These are phyloP conservation scores for Mycena latifolia DNA, from an alignment of 768 basidiomycete genomes.

Conservation along the genomic window DNA sequence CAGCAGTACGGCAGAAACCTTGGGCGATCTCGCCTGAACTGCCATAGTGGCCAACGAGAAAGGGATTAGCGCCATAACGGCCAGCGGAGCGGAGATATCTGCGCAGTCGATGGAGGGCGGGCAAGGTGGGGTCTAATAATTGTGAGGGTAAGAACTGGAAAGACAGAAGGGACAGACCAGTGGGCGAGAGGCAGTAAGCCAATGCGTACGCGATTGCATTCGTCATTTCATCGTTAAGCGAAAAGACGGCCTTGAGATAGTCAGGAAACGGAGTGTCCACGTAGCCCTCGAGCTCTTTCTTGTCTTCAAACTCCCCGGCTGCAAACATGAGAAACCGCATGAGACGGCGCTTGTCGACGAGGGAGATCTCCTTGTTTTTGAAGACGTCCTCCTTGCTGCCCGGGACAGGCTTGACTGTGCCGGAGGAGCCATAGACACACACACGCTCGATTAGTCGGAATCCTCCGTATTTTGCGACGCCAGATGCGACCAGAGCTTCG, in stretches of 20 bases:
- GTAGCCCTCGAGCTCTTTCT: slow-evolving; percentile 67
- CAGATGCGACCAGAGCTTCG: slow-evolving; percentile 80
- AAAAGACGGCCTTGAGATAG: slow-evolving; percentile 76
- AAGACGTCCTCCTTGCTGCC: slow-evolving; percentile 95
- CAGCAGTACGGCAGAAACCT: slow-evolving; percentile 89
- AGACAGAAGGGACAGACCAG: slow-evolving; percentile 59
- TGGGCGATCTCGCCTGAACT: slow-evolving; percentile 93
- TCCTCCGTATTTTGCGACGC: slow-evolving; percentile 91
- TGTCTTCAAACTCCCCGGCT: slow-evolving; percentile 77
- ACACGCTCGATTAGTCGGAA: slow-evolving; percentile 86
- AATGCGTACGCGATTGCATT: slow-evolving; percentile 81
- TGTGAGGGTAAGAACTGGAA: background rate
- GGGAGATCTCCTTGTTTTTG: slow-evolving; percentile 79
- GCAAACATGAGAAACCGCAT: slow-evolving; percentile 95
- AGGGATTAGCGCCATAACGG: slow-evolving; percentile 85
- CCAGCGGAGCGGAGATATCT: slow-evolving; percentile 84
- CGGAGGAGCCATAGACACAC: slow-evolving; percentile 65
- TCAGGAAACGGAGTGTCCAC: slow-evolving; percentile 68
- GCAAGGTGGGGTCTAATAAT: slow-evolving; percentile 72
- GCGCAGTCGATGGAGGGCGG: slow-evolving; percentile 77
- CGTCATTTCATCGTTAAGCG: slow-evolving; percentile 67
- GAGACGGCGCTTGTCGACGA: slow-evolving; percentile 89
- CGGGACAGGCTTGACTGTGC: slow-evolving; percentile 75
- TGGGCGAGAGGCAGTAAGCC: slow-evolving; percentile 71
- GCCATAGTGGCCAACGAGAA: slow-evolving; percentile 96